Percentiles rank a stretch among this genome's conserved stretches.
Conservation (phyloP, 257 asterid genomes). For the Schizonepeta tenuifolia region DNA sequence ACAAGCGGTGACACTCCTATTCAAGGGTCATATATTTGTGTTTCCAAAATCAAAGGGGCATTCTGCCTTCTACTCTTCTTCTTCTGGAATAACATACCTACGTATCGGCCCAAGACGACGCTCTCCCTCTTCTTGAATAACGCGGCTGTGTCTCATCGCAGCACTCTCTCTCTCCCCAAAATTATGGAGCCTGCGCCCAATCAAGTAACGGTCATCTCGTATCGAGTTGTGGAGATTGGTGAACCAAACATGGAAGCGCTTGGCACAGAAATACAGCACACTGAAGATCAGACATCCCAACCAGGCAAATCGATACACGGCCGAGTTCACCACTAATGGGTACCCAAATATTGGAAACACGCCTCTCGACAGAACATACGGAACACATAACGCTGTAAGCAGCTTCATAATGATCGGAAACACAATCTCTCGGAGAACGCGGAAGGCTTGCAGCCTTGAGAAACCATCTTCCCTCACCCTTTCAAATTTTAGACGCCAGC, state of each 20-base stretch:
- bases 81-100: not conserved
- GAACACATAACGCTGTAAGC: conserved; percentile 90
- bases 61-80: not conserved
- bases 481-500: conserved; percentile 90
- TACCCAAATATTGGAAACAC: conserved; percentile 89
- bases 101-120: not conserved
- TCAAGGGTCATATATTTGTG: not conserved
- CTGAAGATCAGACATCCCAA: conserved; percentile 85
- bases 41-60: not conserved
- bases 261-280: conserved; percentile 72
- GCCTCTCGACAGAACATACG: conserved; percentile 86
- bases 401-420: conserved; percentile 89
- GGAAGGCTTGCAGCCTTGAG: conserved; percentile 91
- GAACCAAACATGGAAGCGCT: conserved; percentile 96
- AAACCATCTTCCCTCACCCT: conserved; percentile 94
- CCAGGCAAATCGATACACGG: conserved; percentile 94
- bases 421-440: conserved; percentile 90
- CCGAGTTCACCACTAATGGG: conserved; percentile 88
- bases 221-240: conserved; percentile 94
- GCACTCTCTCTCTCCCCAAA: conserved; percentile 66
- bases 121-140: conserved; percentile 46
- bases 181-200: conserved; percentile 94
- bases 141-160: conserved; percentile 71
- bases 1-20: conserved; percentile 28
- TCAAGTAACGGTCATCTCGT: conserved; percentile 90